Evolutionary conservation across 768 basidiomycete genomes (phyloP).

Genomic region (Mycena epipterygia): DNA sequence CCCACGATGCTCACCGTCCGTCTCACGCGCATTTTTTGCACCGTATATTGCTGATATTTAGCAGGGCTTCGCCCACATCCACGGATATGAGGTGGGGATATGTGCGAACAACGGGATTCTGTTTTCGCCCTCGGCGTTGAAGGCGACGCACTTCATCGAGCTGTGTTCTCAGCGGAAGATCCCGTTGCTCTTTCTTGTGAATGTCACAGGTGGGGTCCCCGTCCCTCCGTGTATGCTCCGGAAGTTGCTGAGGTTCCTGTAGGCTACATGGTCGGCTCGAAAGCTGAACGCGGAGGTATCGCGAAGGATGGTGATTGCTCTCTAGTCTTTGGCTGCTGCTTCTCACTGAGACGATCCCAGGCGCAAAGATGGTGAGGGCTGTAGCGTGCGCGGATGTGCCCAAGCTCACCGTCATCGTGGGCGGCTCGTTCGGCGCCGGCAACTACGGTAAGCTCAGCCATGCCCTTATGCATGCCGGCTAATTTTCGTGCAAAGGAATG

Average conservation of each 20-base stretch:
- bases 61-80: conserved; percentile 90
- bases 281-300: conserved; percentile 94
- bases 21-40: conserved; percentile 17
- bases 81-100: conserved; percentile 92
- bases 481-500: conserved; percentile 74
- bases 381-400: conserved; percentile 95
- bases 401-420: conserved; percentile 93
- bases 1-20: conserved; percentile 88
- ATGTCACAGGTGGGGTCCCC: conserved; percentile 82
- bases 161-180: conserved; percentile 93
- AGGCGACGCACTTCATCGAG: conserved; percentile 96
- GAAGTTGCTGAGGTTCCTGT: conserved; percentile 22
- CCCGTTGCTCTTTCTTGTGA: conserved; percentile 93
- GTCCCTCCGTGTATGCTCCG: background rate
- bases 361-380: conserved; percentile 96
- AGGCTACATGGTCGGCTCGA: conserved; percentile 97
- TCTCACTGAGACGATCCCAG: conserved; percentile 44
- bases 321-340: background rate
- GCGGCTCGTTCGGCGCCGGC: conserved; percentile 95
- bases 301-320: conserved; percentile 79
- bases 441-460: conserved; percentile 80
- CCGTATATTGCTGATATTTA: background rate
- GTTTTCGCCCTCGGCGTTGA: conserved; percentile 93
- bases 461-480: background rate
- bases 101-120: conserved; percentile 96